phyloP scores from a whole-genome alignment of 2,329 filamentous ascomycete species.

The Coccinonectria pachysandricola region DNA sequence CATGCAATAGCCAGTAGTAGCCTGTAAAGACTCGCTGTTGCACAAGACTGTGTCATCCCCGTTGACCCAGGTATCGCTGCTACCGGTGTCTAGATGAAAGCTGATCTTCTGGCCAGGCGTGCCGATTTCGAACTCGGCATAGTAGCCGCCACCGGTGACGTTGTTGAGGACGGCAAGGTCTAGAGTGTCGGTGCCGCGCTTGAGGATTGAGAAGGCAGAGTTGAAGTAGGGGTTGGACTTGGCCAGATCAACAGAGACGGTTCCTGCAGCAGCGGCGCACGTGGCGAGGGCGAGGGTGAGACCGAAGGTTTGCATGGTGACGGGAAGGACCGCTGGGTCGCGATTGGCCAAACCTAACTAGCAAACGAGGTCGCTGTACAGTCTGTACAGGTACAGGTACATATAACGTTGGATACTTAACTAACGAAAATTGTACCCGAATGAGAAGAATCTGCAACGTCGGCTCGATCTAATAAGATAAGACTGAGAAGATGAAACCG shows the following conservation, averaged over 20 bases:
- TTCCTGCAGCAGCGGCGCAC: slow-evolving; percentile 15
- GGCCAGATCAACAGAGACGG: slow-evolving; percentile 12
- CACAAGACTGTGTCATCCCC: slow-evolving; percentile 53
- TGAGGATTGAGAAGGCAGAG: slow-evolving; percentile 11
- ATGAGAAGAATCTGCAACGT: too few relatives aligned
- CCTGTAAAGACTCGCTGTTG: slow-evolving; percentile 25
- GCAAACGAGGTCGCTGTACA: too few relatives aligned
- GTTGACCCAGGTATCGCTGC: slow-evolving; percentile 52
- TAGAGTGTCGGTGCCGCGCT: slow-evolving; percentile 19
- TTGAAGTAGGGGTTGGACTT: slow-evolving; percentile 7
- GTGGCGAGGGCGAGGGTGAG: slow-evolving; percentile 11
- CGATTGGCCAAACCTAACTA: too few relatives aligned
- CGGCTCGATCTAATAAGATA: too few relatives aligned
- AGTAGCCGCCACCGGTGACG: slow-evolving; percentile 44
- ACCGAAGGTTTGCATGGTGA: slow-evolving; percentile 9
- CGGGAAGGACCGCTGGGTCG: too few relatives aligned
- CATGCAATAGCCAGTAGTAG: slow-evolving; percentile 21
- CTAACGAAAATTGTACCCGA: too few relatives aligned
- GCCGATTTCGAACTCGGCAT: slow-evolving; percentile 45
- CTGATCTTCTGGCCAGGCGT: slow-evolving; percentile 45
- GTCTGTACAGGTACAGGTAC: too few relatives aligned
- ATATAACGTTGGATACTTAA: too few relatives aligned
- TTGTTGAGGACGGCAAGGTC: slow-evolving; percentile 38
- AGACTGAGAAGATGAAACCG: too few relatives aligned
- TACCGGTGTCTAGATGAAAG: slow-evolving; percentile 52